These are phyloP conservation scores for Boletus sp. DNA, from an alignment of 768 basidiomycete genomes.

Conservation along the genomic window DNA sequence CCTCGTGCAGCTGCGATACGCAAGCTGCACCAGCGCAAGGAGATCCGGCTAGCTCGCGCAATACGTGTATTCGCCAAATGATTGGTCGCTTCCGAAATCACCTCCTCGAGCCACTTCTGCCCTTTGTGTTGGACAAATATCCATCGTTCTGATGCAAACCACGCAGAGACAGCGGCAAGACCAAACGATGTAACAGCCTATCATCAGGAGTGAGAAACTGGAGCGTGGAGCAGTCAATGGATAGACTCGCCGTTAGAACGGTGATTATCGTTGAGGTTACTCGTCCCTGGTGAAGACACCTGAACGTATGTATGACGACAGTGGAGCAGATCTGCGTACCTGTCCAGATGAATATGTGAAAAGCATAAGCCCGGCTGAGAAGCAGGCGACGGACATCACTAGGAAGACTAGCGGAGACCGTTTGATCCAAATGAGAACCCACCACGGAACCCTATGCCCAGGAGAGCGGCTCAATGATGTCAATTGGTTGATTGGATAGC, in stretches of 20 bases:
- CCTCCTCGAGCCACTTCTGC: constrained; percentile 50
- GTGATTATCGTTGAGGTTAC: constrained; percentile 71
- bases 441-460: constrained; percentile 54
- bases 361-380: constrained; percentile 72
- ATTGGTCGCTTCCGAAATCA: constrained; percentile 30
- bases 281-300: constrained; percentile 39
- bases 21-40: constrained; percentile 23
- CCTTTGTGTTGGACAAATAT: constrained; percentile 47
- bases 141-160: constrained; percentile 53
- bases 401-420: constrained; percentile 79
- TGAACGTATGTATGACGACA: constrained; percentile 21
- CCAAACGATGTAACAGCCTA: constrained; percentile 41
- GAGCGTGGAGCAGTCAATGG: not conserved
- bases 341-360: constrained; percentile 74
- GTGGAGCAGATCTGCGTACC: constrained; percentile 37
- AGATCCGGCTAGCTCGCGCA: constrained; percentile 25
- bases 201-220: constrained; percentile 6
- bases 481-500: constrained; percentile 13
- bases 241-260: constrained; percentile 53
- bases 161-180: constrained; percentile 48
- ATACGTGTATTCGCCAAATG: constrained; percentile 26
- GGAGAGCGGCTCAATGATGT: constrained; percentile 44
- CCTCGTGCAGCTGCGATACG: constrained; percentile 19
- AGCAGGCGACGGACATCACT: constrained; percentile 79
- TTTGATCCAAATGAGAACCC: constrained; percentile 79